Conservation (phyloP, 495 filamentous ascomycete species). For the Xylaria venustula region DNA sequence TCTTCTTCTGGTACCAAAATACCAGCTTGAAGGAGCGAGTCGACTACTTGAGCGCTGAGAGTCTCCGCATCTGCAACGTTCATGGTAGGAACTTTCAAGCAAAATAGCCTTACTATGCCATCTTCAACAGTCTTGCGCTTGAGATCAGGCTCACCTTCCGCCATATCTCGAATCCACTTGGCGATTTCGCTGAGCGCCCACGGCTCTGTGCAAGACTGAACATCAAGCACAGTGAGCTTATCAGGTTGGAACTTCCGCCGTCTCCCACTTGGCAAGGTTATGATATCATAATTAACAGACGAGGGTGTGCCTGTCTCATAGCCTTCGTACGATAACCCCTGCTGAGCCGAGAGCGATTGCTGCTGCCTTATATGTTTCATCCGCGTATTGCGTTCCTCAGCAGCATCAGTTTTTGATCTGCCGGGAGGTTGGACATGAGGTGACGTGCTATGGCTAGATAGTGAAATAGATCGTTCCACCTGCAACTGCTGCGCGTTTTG, state of each 20-base stretch:
- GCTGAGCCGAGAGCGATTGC: slow-evolving; percentile 47
- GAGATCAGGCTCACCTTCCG: slow-evolving; percentile 80
- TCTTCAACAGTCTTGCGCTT: slow-evolving; percentile 79
- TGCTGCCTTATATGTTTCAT: slow-evolving; percentile 58
- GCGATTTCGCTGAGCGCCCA: slow-evolving; percentile 92
- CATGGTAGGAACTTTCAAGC: slow-evolving; percentile 96
- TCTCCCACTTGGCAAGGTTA: slow-evolving; percentile 65
- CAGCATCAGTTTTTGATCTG: slow-evolving; percentile 92
- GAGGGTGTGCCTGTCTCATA: slow-evolving; percentile 52
- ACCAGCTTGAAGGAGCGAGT: slow-evolving; percentile 75
- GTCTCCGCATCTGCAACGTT: slow-evolving; percentile 96
- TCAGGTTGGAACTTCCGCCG: slow-evolving; percentile 80
- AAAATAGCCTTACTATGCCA: slow-evolving; percentile 86
- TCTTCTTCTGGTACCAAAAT: slow-evolving; percentile 88
- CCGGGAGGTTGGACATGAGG: slow-evolving; percentile 78
- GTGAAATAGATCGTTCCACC: slow-evolving; percentile 83
- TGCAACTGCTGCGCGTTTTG: slow-evolving; percentile 41
- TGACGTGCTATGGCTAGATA: slow-evolving; percentile 76
- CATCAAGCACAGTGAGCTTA: slow-evolving; percentile 81
- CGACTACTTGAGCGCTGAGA: slow-evolving; percentile 73
- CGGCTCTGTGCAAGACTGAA: slow-evolving; percentile 81
- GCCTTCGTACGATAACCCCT: slow-evolving; percentile 46
- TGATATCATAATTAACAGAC: slow-evolving; percentile 62
- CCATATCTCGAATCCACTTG: slow-evolving; percentile 82
- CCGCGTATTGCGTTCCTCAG: slow-evolving; percentile 56